Conservation (phyloP, 2,329 filamentous ascomycete species). For the Phoma herbarum region DNA sequence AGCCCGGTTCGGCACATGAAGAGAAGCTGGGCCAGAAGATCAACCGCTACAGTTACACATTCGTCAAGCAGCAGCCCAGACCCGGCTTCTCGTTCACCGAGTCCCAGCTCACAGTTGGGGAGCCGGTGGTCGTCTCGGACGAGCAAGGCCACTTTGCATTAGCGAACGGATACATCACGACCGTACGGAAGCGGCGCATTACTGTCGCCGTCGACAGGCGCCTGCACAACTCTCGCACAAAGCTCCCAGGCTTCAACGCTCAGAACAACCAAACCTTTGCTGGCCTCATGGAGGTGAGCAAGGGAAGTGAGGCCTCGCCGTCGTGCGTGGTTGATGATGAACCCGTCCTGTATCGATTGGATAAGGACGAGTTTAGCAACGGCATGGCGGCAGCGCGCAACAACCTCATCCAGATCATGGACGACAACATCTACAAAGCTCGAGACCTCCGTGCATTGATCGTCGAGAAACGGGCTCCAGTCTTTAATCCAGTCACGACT, state of each 20-base stretch:
- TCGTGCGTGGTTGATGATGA: slow-evolving; percentile 56
- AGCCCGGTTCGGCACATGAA: slow-evolving; percentile 76
- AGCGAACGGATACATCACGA: slow-evolving; percentile 87
- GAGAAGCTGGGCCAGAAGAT: slow-evolving; percentile 79
- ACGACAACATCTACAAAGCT: slow-evolving; percentile 75
- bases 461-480: slow-evolving; percentile 76
- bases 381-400: slow-evolving; percentile 95
- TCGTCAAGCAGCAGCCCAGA: slow-evolving; percentile 72
- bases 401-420: slow-evolving; percentile 93
- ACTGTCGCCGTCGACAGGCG: slow-evolving; percentile 90
- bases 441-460: slow-evolving; percentile 79
- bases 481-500: slow-evolving; percentile 73
- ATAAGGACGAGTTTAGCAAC: slow-evolving; percentile 98
- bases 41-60: slow-evolving; percentile 88
- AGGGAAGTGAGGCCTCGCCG: slow-evolving; percentile 55
- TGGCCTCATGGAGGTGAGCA: slow-evolving; percentile 86
- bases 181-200: slow-evolving; percentile 77
- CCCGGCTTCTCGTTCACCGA: slow-evolving; percentile 84
- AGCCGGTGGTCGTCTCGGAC: slow-evolving; percentile 95
- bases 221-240: slow-evolving; percentile 84
- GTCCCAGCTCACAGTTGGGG: slow-evolving; percentile 85
- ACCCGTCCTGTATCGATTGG: slow-evolving; percentile 79
- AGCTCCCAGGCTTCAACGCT: slow-evolving; percentile 77
- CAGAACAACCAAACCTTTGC: slow-evolving; percentile 83
- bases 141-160: slow-evolving; percentile 95